Evolutionary conservation across 805 yeast species (phyloP), one percentile per base, ranked within the genome.

Genomic region (Blastobotrys robertii): DNA sequence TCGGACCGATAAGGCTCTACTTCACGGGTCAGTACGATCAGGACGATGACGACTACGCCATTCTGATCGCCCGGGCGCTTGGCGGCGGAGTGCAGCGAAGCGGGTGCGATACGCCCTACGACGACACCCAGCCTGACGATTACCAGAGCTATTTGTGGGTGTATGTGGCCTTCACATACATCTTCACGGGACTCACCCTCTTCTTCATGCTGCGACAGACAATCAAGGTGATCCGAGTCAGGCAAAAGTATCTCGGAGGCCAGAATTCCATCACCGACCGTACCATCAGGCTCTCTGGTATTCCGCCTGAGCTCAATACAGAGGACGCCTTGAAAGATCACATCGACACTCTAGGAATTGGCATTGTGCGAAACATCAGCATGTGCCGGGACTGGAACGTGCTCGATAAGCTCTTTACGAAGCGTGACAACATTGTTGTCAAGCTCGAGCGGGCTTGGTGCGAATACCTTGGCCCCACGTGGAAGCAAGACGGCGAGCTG

Each of bases 201-300:
- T 71, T 68, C 49, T 68, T 76, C 49, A 63, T 92, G 31, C 72
- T 80, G 52, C 67, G 75, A 11, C 88, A 84, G 53, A 83, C 97
- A 0, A 69, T 70, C 48, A 72, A 76, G 47, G 84, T 90, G 31
- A 84, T 90, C 28, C 65, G 70, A 40, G 80, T 83, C 51, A 74
- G 97, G 48, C 97, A 90, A 62, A 65, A 64, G 41, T 82, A 84
- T 55, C 66, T 90, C 50, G 97, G 97, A 0, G 74, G 73, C 49
- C 97, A 88, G 59, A 82, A 82, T 57, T 80, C 95, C 8, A 72
- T 90, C 45, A 85, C 97, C 0, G 97, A 90, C 67, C 72, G 95
- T 58, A 92, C 97, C 1, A 80, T 92, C 34, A 68, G 90, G 45
- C 60, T 90, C 10, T 78, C 90, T 31, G 97, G 97, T 0, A 85